Evolutionary conservation across 805 yeast genomes (phyloP).

Genomic region (Saturnispora halmiae): DNA sequence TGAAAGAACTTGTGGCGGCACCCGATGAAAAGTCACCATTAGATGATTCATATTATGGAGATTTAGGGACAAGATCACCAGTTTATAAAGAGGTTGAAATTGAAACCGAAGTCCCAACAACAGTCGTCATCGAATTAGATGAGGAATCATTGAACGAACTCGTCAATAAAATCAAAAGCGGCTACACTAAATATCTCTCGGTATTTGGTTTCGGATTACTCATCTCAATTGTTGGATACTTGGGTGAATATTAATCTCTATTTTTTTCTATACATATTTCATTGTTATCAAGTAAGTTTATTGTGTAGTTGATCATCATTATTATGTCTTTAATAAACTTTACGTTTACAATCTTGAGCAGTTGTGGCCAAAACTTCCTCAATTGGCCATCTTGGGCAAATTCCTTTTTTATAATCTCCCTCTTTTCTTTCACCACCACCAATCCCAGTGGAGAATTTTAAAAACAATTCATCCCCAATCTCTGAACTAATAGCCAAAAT

Average conservation of each 20-base stretch:
- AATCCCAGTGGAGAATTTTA: conserved; percentile 70
- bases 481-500: conserved; percentile 62
- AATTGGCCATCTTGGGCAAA: conserved; percentile 64
- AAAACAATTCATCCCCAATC: conserved; percentile 65
- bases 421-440: conserved; percentile 51
- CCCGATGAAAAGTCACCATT: conserved; percentile 33
- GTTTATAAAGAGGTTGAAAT: conserved; percentile 26
- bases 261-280: neutral
- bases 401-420: conserved; percentile 46
- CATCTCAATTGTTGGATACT: conserved; percentile 44
- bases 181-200: conserved; percentile 34
- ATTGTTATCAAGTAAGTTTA: neutral
- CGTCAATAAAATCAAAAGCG: conserved; percentile 28
- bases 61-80: conserved; percentile 27
- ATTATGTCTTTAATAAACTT: conserved; percentile 15
- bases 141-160: conserved; percentile 30
- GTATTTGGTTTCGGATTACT: conserved; percentile 39
- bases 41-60: conserved; percentile 38
- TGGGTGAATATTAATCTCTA: conserved; percentile 36
- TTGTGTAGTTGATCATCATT: neutral
- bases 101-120: conserved; percentile 28
- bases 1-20: conserved; percentile 17
- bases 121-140: conserved; percentile 27
- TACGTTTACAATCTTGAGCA: conserved; percentile 47
- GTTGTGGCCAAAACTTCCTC: conserved; percentile 69